Conservation (phyloP, 495 filamentous ascomycete genomes). For the Annulohypoxylon stygium region DNA sequence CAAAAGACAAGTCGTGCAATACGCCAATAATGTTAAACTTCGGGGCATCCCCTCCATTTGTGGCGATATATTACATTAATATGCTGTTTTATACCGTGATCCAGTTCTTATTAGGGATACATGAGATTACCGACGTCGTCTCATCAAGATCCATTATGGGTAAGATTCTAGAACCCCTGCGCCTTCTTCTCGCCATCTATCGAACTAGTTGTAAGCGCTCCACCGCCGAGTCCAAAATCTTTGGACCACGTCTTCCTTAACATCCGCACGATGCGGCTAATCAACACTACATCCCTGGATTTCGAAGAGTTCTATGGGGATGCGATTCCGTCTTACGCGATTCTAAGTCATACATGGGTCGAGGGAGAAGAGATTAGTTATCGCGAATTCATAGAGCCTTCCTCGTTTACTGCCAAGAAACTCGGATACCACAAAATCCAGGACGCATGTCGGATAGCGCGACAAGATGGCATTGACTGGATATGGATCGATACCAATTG, state of each 20-base stretch:
- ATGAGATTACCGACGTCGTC: background rate
- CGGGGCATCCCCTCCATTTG: too few species aligned
- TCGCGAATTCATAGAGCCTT: constrained; percentile 45
- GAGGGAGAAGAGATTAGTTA: constrained; percentile 53
- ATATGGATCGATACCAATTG: constrained; percentile 53
- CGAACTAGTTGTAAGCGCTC: background rate
- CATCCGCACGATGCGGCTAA: constrained; percentile 44
- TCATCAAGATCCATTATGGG: background rate
- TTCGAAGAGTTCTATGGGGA: constrained; percentile 41
- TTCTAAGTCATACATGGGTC: constrained; percentile 58
- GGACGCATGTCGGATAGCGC: constrained; percentile 42
- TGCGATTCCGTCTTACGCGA: constrained; percentile 51
- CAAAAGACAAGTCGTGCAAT: too few species aligned
- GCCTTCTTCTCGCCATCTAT: background rate
- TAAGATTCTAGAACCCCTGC: constrained; percentile 7
- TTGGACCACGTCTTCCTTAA: background rate
- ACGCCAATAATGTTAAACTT: too few species aligned
- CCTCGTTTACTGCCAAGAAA: constrained; percentile 19
- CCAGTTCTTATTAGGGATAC: background rate
- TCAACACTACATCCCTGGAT: constrained; percentile 41
- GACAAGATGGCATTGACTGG: constrained; percentile 38
- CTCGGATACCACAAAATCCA: constrained; percentile 48
- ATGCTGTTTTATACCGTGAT: background rate
- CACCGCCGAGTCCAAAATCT: background rate
- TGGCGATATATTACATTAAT: too few species aligned